phyloP scores from a whole-genome alignment of 805 yeast genomes.

The Candida gorgasii region DNA sequence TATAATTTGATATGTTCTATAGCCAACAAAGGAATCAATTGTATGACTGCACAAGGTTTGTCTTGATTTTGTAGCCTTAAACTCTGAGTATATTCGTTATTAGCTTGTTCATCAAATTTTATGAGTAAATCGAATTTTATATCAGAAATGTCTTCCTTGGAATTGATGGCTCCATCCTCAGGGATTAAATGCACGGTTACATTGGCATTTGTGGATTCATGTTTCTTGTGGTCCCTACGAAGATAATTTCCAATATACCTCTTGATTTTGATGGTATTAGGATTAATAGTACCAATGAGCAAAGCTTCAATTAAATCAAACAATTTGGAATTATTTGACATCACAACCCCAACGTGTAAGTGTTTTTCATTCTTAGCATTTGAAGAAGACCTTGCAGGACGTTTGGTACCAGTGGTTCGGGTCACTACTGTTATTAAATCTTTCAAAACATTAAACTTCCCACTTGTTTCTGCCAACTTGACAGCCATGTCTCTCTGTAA shows the following conservation, averaged over 20 bases:
- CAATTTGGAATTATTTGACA: slow-evolving; percentile 61
- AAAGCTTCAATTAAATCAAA: slow-evolving; percentile 76
- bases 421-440: slow-evolving; percentile 54
- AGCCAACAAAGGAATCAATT: slow-evolving; percentile 76
- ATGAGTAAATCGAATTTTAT: slow-evolving; percentile 58
- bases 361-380: slow-evolving; percentile 11
- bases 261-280: slow-evolving; percentile 36
- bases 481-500: slow-evolving; percentile 69
- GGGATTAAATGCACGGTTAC: slow-evolving; percentile 46
- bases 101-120: slow-evolving; percentile 61
- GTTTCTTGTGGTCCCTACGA: slow-evolving; percentile 18
- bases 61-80: slow-evolving; percentile 30
- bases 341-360: slow-evolving; percentile 62
- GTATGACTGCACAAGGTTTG: slow-evolving; percentile 53
- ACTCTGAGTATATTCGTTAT: slow-evolving; percentile 27
- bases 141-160: slow-evolving; percentile 12
- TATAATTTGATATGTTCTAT: slow-evolving; percentile 74
- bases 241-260: slow-evolving; percentile 57
- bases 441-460: slow-evolving; percentile 73
- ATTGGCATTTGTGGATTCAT: slow-evolving; percentile 15
- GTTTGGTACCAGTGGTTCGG: neutral
- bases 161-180: slow-evolving; percentile 3
- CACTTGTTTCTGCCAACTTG: slow-evolving; percentile 74
- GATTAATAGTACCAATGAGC: slow-evolving; percentile 51
- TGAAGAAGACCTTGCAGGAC: neutral